Conservation (phyloP, 1,284 basidiomycete genomes). For the Entoloma clypeatum region DNA sequence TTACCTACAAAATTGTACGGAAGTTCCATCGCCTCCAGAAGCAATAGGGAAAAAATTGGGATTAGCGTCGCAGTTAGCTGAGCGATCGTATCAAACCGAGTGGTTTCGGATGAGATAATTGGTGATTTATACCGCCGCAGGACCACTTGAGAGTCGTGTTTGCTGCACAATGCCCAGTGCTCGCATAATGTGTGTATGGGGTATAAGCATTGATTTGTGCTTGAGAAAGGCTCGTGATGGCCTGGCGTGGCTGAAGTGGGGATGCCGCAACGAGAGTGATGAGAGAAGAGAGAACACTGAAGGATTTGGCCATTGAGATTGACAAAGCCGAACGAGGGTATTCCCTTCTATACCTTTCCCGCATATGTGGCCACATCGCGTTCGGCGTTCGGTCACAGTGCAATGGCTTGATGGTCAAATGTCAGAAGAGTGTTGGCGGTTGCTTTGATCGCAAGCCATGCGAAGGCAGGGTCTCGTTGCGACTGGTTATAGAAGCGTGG, state of each 20-base stretch:
- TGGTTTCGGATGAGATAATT: too few species aligned
- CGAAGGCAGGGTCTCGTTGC: too few species aligned
- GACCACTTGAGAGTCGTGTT: conserved; percentile 28
- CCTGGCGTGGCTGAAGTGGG: conserved; percentile 12
- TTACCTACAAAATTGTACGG: conserved; percentile 33
- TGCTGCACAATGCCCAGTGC: conserved; percentile 31
- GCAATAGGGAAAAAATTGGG: conserved; percentile 35
- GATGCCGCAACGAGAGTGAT: conserved; percentile 6
- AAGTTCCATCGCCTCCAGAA: conserved; percentile 38
- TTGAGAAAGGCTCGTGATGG: conserved; percentile 25
- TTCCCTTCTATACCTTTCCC: too few species aligned
- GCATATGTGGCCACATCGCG: too few species aligned
- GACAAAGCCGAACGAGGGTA: too few species aligned
- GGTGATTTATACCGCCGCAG: conserved; percentile 26
- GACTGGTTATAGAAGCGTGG: too few species aligned
- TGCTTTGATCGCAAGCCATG: too few species aligned
- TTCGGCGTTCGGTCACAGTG: too few species aligned
- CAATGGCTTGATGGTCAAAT: too few species aligned
- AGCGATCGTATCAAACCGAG: background rate
- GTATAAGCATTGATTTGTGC: conserved; percentile 27
- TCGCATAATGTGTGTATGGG: conserved; percentile 32
- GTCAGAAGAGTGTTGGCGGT: too few species aligned
- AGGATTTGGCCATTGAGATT: conserved; percentile 4
- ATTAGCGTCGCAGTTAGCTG: conserved; percentile 35
- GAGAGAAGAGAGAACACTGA: conserved; percentile 2